Conservation (phyloP, 805 yeast species). For the Tetrapisispora phaffii region DNA sequence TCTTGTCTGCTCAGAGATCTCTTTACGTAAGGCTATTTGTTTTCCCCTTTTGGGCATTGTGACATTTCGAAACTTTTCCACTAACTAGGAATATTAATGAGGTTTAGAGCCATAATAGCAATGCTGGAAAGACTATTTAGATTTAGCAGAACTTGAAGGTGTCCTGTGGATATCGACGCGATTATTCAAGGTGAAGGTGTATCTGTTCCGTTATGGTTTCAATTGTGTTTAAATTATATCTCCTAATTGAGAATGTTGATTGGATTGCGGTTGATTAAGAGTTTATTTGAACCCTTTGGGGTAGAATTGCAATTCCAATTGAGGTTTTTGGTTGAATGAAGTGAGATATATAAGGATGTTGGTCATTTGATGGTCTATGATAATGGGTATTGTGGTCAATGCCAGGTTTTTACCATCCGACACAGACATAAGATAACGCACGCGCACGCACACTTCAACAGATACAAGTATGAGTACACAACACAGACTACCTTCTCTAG, state of each 20-base stretch:
- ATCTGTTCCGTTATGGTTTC: background rate
- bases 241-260: background rate
- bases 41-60: background rate
- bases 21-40: no score
- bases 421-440: background rate
- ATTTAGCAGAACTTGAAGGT: no score
- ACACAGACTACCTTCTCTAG: conserved; percentile 2
- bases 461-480: background rate
- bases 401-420: no score
- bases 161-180: background rate
- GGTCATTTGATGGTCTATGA: no score
- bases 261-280: background rate
- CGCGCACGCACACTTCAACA: background rate
- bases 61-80: background rate
- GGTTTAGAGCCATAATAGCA: background rate
- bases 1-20: no score
- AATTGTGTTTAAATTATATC: no score
- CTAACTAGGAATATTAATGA: background rate
- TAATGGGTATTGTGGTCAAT: no score
- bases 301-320: background rate
- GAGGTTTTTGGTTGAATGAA: background rate
- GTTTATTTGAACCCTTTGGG: background rate
- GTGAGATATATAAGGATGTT: background rate
- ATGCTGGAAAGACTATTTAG: no score
- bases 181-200: background rate